A percentile compares a stretch with the other conserved stretches of the same genome.
Conservation (phyloP, 2,329 filamentous ascomycete species). For the Xylariaceae sp. region DNA sequence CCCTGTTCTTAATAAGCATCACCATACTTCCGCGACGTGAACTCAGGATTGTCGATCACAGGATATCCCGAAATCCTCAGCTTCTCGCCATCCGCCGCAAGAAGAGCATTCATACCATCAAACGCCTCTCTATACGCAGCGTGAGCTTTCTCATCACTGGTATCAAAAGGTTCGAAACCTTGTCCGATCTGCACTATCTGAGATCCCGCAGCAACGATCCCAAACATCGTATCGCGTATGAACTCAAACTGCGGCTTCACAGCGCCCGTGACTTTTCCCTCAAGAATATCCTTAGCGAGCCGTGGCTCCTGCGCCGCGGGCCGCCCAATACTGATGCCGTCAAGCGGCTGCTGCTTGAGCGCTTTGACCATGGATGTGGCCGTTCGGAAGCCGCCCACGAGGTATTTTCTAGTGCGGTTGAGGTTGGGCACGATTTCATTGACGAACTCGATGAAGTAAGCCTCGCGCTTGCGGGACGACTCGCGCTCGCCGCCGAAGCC, state of each 20-base stretch:
- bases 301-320: slow-evolving; percentile 47
- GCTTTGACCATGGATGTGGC: slow-evolving; percentile 52
- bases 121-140: slow-evolving; percentile 23
- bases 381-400: slow-evolving; percentile 52
- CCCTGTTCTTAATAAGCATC: slow-evolving; percentile 15
- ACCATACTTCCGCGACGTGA: slow-evolving; percentile 12
- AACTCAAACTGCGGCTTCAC: slow-evolving; percentile 44
- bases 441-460: slow-evolving; percentile 57
- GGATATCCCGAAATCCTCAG: slow-evolving; percentile 23
- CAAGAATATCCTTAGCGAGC: slow-evolving; percentile 42
- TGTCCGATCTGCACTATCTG: slow-evolving; percentile 39
- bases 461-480: slow-evolving; percentile 50
- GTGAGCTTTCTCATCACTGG: slow-evolving; percentile 18
- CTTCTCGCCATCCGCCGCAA: slow-evolving; percentile 26
- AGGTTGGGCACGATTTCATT: slow-evolving; percentile 43
- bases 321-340: slow-evolving; percentile 53
- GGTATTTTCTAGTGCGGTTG: slow-evolving; percentile 47
- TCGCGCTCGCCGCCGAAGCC: slow-evolving; percentile 50
- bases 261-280: slow-evolving; percentile 43
- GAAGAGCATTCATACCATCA: slow-evolving; percentile 18
- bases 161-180: slow-evolving; percentile 27
- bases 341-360: slow-evolving; percentile 43
- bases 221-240: slow-evolving; percentile 43
- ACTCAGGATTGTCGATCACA: slow-evolving; percentile 18
- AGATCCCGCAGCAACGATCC: slow-evolving; percentile 41